phyloP scores from a whole-genome alignment of 2,329 filamentous ascomycete species.

The Penicillium frequentans region DNA sequence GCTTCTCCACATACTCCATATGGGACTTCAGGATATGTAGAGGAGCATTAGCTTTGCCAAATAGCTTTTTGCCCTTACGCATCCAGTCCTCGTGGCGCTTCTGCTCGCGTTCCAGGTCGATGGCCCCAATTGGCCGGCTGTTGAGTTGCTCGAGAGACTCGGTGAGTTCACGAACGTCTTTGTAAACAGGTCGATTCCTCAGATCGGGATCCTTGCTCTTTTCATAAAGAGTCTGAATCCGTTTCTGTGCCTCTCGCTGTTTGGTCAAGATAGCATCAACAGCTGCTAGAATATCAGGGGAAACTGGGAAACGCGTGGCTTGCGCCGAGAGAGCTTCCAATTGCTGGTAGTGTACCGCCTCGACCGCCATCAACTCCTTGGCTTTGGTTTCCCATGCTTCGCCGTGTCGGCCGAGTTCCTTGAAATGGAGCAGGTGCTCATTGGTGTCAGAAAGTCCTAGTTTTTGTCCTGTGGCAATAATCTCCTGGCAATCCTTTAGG shows the following conservation, averaged over 20 bases:
- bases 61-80: slow-evolving; percentile 94
- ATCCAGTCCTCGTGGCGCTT: slow-evolving; percentile 99
- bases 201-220: slow-evolving; percentile 74
- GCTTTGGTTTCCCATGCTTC: slow-evolving; percentile 91
- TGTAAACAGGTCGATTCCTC: slow-evolving; percentile 78
- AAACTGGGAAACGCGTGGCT: slow-evolving; percentile 76
- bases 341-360: slow-evolving; percentile 90
- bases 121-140: slow-evolving; percentile 85
- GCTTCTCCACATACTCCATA: slow-evolving; percentile 87
- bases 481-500: slow-evolving; percentile 73
- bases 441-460: slow-evolving; percentile 78
- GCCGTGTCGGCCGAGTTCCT: slow-evolving; percentile 73
- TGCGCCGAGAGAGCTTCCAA: slow-evolving; percentile 87
- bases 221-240: slow-evolving; percentile 79
- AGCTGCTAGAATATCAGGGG: slow-evolving; percentile 72
- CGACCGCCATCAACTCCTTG: slow-evolving; percentile 86
- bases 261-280: slow-evolving; percentile 94
- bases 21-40: slow-evolving; percentile 93
- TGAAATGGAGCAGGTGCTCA: slow-evolving; percentile 73
- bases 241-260: slow-evolving; percentile 88
- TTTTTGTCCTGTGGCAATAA: slow-evolving; percentile 75
- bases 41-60: slow-evolving; percentile 96
- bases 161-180: slow-evolving; percentile 86
- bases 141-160: slow-evolving; percentile 85
- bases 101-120: slow-evolving; percentile 91